Base-by-base conservation (phyloP, 2,329 filamentous ascomycete genomes). In the Ophiognomonia clavigignenti-juglandacearum region DNA sequence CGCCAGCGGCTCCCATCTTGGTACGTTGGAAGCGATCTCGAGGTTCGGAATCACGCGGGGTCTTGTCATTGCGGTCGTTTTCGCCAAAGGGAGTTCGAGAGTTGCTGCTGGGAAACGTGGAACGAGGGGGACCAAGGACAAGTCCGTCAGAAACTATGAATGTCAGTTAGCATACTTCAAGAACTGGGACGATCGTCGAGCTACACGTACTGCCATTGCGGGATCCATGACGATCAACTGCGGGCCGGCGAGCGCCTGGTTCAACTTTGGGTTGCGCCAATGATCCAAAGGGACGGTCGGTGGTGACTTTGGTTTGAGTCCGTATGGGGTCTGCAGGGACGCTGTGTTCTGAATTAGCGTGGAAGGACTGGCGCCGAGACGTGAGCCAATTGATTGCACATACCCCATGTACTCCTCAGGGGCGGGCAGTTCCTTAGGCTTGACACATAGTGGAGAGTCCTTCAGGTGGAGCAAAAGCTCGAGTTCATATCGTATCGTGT, bases 331-430 rank as follows among this genome's bases (percentile, higher is more conserved):
- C 73, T 38, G 68, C 67, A 16, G 70, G 67, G 51, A 68, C 63
- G 49, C 73, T 78, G 53, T 10, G 35, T 24, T n/a, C 37, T 51
- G n/a, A 31, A 46, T 47, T 24, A 53, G 40, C 48, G 20, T 42
- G 10, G 32, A 41, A 22, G 35, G 7, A 35, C 20, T 6, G 7
- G 42, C 47, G 31, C 40, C 35, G 35, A 18, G 39, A 20, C 42
- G 35, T 24, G 23, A 39, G 14, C 44, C 41, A 35, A 40, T 19
- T 11, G 18, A 14, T 6, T 13, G n/a, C 11, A 36, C 80, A 63
- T 74, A 95, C 86, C 92, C 90, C 89, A 96, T 95, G 91, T 91
- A 97, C 73, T 95, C 88, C 70, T 95, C 89, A 54, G 85, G 79
- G 22, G 89, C 86, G 55, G 90, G 91, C 38, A 96, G 77, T 54